Conservation (phyloP, 2,329 filamentous ascomycete species). For the Zopfia rhizophila region DNA sequence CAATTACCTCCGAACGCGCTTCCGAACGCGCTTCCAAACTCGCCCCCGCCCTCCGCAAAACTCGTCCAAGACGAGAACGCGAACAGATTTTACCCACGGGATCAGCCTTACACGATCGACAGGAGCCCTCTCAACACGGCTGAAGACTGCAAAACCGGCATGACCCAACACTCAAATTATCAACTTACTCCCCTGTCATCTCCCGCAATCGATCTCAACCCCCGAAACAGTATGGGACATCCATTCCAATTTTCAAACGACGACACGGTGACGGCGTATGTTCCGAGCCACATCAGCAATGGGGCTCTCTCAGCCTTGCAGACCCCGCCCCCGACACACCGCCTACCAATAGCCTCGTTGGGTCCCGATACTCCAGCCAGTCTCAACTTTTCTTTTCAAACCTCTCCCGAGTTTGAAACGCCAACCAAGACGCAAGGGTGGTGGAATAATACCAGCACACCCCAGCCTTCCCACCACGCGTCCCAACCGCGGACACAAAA, state of each 20-base stretch:
- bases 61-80: conserved; percentile 35
- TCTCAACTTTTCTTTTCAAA: conserved; percentile 45
- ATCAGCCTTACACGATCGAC: conserved; percentile 36
- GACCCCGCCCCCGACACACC: conserved; percentile 47
- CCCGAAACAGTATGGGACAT: conserved; percentile 24
- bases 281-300: conserved; percentile 28
- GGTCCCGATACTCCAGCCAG: conserved; percentile 36
- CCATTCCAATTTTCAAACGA: conserved; percentile 38
- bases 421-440: conserved; percentile 36
- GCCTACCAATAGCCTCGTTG: conserved; percentile 44
- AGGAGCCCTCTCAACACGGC: conserved; percentile 30
- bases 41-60: conserved; percentile 41
- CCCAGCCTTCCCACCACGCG: conserved; percentile 26
- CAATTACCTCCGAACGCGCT: conserved; percentile 51
- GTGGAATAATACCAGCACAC: conserved; percentile 32
- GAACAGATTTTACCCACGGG: conserved; percentile 33
- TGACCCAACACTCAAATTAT: conserved; percentile 40
- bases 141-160: conserved; percentile 23
- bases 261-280: conserved; percentile 23
- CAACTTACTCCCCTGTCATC: conserved; percentile 48
- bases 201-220: conserved; percentile 36
- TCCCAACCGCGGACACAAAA: conserved; percentile 25
- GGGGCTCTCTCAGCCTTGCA: conserved; percentile 50
- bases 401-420: conserved; percentile 40
- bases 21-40: conserved; percentile 32